Evolutionary conservation across 2,329 filamentous ascomycete species (phyloP), one percentile per base, ranked within the genome.

Genomic region (Epichloe sp.): DNA sequence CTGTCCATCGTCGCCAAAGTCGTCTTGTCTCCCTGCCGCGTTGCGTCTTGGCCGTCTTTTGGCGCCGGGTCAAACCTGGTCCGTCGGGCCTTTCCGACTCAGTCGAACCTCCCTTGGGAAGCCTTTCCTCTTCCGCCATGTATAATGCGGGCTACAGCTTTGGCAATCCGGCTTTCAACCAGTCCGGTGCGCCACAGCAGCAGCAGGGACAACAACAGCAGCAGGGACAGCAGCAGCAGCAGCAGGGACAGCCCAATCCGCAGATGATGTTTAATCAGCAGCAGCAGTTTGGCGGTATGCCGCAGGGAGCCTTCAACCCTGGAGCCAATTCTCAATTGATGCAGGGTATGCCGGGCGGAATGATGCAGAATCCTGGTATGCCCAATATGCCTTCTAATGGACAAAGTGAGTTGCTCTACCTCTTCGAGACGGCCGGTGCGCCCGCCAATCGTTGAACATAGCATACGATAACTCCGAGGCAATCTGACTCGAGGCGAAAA

Each of bases 291-390:
- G 68, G 72, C 49, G 66, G 64, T 59, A 78, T 80, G 75, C 67
- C 70, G 52, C 76, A 78, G 61, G 69, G 67, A 53, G 67, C 63
- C 55, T 80, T 78, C 58, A 70, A 70, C 47, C 71, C 71, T 46
- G 73, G 69, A 56, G 72, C 72, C 49, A 78, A 75, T 57, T 68
- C 71, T 49, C 68, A 76, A 65, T 78, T 80, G 75, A 78, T 78
- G 71, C 67, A 70, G 47, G 71, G 68, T 56, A 74, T 72, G 41
- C 71, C 74, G 67, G 72, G 70, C 65, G 77, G 73, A 61, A 81
- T 83, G 78, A 82, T 83, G 79, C 79, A 77, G 67, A 79, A 74
- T 63, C 65, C 76, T 58, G 74, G 68, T 62, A 78, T 80, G 76
- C 73, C 72, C 56, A 76, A 77, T 63, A 79, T 80, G 75, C 69